phyloP scores from a whole-genome alignment of 306 rosid species.

The Pueraria montana region DNA sequence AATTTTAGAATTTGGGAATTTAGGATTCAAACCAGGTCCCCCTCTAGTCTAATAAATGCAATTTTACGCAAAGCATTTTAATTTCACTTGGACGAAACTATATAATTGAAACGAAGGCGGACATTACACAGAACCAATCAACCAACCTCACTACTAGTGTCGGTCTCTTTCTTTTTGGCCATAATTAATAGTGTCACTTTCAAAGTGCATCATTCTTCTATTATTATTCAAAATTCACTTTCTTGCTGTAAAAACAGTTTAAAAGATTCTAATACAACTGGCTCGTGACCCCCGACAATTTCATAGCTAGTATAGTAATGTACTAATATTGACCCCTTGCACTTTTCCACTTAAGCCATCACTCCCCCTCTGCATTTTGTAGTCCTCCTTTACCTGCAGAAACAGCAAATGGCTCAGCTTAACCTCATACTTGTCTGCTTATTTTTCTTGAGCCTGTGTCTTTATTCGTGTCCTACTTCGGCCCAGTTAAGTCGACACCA shows the following conservation, averaged over 20 bases:
- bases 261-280: constrained; percentile 55
- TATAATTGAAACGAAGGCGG: constrained; percentile 11
- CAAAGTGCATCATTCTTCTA: constrained; percentile 47
- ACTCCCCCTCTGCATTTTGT: constrained; percentile 32
- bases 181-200: constrained; percentile 47
- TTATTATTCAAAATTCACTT: constrained; percentile 50
- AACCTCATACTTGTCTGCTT: constrained; percentile 48
- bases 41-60: background rate
- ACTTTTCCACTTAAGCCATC: constrained; percentile 46
- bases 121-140: constrained; percentile 1
- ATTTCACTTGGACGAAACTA: constrained; percentile 16
- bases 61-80: constrained; percentile 3
- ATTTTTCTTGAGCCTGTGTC: constrained; percentile 52
- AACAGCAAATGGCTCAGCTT: constrained; percentile 57
- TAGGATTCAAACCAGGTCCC: constrained; percentile 9
- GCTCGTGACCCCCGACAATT: constrained; percentile 57
- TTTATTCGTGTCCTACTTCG: constrained; percentile 55
- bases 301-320: constrained; percentile 31
- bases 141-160: constrained; percentile 38
- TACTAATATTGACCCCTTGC: background rate
- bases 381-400: background rate
- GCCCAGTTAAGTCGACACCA: constrained; percentile 72
- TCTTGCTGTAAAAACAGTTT: constrained; percentile 39
- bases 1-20: constrained; percentile 21
- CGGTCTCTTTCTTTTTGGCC: constrained; percentile 1